phyloP scores from a whole-genome alignment of 2,329 filamentous ascomycete genomes.

The Colletotrichum coccodes region DNA sequence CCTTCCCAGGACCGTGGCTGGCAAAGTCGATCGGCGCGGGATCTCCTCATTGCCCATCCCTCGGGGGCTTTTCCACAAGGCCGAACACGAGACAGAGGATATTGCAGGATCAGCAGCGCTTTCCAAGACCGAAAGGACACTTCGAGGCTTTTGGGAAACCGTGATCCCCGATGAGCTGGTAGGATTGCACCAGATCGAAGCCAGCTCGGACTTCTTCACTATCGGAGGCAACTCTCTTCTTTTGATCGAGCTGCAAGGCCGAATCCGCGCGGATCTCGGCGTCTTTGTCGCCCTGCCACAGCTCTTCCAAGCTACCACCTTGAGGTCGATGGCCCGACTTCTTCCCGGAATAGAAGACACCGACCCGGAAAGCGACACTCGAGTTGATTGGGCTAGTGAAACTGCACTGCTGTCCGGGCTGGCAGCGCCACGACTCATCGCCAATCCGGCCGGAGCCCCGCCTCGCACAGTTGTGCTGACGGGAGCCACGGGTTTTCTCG shows the following conservation, averaged over 20 bases:
- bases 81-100: background rate
- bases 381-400: conserved; percentile 47
- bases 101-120: background rate
- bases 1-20: background rate
- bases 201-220: conserved; percentile 46
- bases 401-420: conserved; percentile 5
- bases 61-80: background rate
- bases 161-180: background rate
- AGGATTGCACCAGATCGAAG: background rate
- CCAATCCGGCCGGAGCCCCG: background rate
- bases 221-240: conserved; percentile 49
- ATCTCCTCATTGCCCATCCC: conserved; percentile 38
- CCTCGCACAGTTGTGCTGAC: conserved; percentile 29
- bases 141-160: background rate
- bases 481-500: conserved; percentile 34
- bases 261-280: conserved; percentile 42
- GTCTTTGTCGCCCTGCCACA: conserved; percentile 41
- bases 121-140: background rate
- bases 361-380: background rate
- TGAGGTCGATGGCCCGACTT: conserved; percentile 46
- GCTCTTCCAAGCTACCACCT: conserved; percentile 46
- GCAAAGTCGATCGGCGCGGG: conserved; percentile 26
- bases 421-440: background rate
- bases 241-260: conserved; percentile 43
- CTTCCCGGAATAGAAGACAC: conserved; percentile 33